These are phyloP conservation scores for Lentinus brumalis DNA, from an alignment of 768 basidiomycete genomes.

Conservation along the genomic window DNA sequence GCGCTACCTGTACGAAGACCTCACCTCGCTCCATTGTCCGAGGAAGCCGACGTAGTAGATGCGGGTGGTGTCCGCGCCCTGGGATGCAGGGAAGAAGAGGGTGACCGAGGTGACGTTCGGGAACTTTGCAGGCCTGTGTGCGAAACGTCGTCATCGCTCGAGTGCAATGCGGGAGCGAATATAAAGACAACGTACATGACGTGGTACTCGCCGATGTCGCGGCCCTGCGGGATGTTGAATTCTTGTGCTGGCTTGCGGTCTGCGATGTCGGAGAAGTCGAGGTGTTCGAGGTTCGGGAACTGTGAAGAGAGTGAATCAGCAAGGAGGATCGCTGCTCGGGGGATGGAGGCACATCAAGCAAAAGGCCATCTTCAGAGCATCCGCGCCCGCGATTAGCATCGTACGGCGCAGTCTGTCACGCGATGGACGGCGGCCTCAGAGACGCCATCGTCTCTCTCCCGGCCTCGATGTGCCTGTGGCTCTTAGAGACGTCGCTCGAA, in stretches of 20 bases:
- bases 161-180: not conserved
- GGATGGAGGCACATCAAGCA: too few relatives aligned
- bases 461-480: too few relatives aligned
- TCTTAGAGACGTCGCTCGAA: too few relatives aligned
- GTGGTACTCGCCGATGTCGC: slow-evolving; percentile 83
- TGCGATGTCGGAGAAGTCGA: slow-evolving; percentile 79
- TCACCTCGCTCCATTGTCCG: slow-evolving; percentile 80
- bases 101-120: slow-evolving; percentile 80
- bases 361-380: too few relatives aligned
- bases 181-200: slow-evolving; percentile 58
- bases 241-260: slow-evolving; percentile 70
- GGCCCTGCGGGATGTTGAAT: slow-evolving; percentile 65
- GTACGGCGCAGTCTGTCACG: too few relatives aligned
- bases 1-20: slow-evolving; percentile 1
- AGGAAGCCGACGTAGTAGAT: slow-evolving; percentile 87
- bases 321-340: too few relatives aligned
- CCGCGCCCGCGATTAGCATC: too few relatives aligned
- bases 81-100: slow-evolving; percentile 77
- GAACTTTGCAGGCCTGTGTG: slow-evolving; percentile 78
- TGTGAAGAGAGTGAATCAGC: slow-evolving; percentile 29
- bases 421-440: too few relatives aligned
- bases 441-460: too few relatives aligned
- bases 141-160: too few relatives aligned
- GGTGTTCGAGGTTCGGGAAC: slow-evolving; percentile 75
- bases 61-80: slow-evolving; percentile 74